Percentiles rank a stretch among this genome's conserved stretches.
Evolutionary conservation across 768 basidiomycete genomes (phyloP).

Genomic region (Trametopsis cervina): DNA sequence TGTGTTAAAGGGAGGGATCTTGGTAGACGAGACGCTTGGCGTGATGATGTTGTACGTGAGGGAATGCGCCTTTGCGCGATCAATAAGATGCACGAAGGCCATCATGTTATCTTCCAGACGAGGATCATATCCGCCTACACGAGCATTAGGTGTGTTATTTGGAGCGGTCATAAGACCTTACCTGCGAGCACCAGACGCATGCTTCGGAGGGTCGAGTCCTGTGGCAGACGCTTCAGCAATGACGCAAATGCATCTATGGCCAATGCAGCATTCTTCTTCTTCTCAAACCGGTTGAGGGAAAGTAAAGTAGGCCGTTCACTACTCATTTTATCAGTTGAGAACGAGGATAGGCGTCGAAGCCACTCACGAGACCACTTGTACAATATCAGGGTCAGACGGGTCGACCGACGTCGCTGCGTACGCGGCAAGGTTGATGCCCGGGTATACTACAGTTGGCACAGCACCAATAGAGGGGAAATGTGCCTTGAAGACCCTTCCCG

Average conservation of each 20-base stretch:
- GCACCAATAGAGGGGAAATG: constrained; percentile 65
- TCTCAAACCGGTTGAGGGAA: constrained; percentile 92
- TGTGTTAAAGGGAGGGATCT: constrained; percentile 35
- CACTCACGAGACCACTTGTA: constrained; percentile 52
- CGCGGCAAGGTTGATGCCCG: constrained; percentile 79
- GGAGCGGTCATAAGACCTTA: constrained; percentile 22
- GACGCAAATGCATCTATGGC: constrained; percentile 75
- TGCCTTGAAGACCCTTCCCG: constrained; percentile 68
- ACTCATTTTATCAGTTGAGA: constrained; percentile 6
- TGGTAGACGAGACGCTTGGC: constrained; percentile 33
- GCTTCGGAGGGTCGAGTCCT: constrained; percentile 17
- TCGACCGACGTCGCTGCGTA: constrained; percentile 45
- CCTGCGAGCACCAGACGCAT: constrained; percentile 79
- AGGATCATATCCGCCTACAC: constrained; percentile 82
- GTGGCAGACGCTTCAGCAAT: constrained; percentile 29
- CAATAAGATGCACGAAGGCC: constrained; percentile 57
- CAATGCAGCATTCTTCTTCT: constrained; percentile 85
- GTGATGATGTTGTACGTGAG: constrained; percentile 56
- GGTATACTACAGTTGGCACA: constrained; percentile 81
- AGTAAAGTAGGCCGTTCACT: constrained; percentile 69
- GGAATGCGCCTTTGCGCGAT: constrained; percentile 42
- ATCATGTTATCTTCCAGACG: constrained; percentile 78
- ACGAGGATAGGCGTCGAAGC: not conserved
- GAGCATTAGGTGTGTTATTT: not conserved
- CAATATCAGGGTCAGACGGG: constrained; percentile 41